Conservation (phyloP, 2,329 filamentous ascomycete species). For the Arthrinium phaeospermum region DNA sequence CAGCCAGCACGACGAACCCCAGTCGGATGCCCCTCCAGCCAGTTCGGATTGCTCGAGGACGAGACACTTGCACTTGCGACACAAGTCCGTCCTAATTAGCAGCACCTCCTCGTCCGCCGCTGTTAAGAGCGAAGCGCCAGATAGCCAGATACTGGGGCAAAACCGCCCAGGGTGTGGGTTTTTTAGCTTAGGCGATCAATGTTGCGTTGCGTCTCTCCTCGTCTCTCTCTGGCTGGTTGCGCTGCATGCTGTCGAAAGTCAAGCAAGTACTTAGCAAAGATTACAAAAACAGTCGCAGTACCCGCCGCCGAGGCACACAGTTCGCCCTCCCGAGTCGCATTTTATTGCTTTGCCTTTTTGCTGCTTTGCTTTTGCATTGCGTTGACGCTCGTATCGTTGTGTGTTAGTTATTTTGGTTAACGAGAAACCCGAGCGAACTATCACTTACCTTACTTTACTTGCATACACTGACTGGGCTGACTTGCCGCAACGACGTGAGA, state of each 20-base stretch:
- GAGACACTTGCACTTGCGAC: conserved; percentile 10
- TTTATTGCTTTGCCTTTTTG: conserved; percentile 19
- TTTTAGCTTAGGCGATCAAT: background rate
- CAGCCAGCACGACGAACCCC: conserved; percentile 4
- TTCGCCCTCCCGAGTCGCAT: conserved; percentile 16
- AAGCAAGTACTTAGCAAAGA: conserved; percentile 8
- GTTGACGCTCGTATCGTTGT: conserved; percentile 15
- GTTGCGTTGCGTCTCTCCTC: background rate
- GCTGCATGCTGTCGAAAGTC: background rate
- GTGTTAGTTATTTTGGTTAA: background rate
- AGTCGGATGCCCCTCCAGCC: conserved; percentile 11
- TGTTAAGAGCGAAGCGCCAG: conserved; percentile 14
- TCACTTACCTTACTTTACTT: background rate
- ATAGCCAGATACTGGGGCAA: conserved; percentile 11
- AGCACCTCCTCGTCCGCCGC: conserved; percentile 1
- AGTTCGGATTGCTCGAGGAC: background rate
- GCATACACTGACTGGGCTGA: background rate
- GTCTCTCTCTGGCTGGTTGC: background rate
- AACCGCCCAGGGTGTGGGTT: background rate
- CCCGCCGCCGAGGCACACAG: conserved; percentile 17
- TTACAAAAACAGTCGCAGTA: conserved; percentile 19
- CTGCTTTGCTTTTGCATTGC: conserved; percentile 15
- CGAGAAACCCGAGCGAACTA: background rate
- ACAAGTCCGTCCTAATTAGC: background rate
- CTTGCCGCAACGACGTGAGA: conserved; percentile 13